These are phyloP conservation scores for Euphrasia confusa DNA, from an alignment of 257 asterid genomes.

Conservation along the genomic window DNA sequence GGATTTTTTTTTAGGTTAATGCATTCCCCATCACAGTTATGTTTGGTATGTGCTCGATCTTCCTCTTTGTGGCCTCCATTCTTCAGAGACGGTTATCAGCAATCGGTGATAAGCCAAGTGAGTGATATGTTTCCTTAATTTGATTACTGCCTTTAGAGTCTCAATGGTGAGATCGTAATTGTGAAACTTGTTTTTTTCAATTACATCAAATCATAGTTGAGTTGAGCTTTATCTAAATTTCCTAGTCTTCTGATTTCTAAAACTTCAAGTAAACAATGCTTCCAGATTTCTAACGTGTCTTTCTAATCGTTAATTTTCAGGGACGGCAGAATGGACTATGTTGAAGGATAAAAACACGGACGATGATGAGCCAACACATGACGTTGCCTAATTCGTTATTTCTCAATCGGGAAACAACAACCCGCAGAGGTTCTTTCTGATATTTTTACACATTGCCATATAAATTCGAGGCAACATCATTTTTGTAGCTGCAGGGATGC, in stretches of 20 bases:
- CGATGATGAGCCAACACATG: slow-evolving; percentile 43
- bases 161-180: neutral
- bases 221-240: neutral
- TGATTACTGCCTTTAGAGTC: too few relatives aligned
- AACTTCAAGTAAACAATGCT: neutral
- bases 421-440: slow-evolving; percentile 20
- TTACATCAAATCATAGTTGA: neutral
- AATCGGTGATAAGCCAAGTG: slow-evolving; percentile 75
- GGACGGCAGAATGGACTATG: slow-evolving; percentile 62
- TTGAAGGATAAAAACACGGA: slow-evolving; percentile 49
- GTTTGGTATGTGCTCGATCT: slow-evolving; percentile 97
- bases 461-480: slow-evolving; percentile 19
- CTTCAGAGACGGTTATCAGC: slow-evolving; percentile 71
- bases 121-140: slow-evolving; percentile 23
- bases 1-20: slow-evolving; percentile 47
- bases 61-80: slow-evolving; percentile 81
- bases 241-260: slow-evolving; percentile 12
- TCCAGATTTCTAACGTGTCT: slow-evolving; percentile 11
- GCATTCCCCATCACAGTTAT: slow-evolving; percentile 90
- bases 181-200: neutral
- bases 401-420: slow-evolving; percentile 9
- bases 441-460: slow-evolving; percentile 18
- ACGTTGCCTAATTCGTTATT: slow-evolving; percentile 39
- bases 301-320: slow-evolving; percentile 29
- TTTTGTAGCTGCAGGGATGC: slow-evolving; percentile 20